Evolutionary conservation across 2,329 filamentous ascomycete genomes (phyloP), one percentile per base, ranked within the genome.

Genomic region (Nannizziopsis arthrosporioides): DNA sequence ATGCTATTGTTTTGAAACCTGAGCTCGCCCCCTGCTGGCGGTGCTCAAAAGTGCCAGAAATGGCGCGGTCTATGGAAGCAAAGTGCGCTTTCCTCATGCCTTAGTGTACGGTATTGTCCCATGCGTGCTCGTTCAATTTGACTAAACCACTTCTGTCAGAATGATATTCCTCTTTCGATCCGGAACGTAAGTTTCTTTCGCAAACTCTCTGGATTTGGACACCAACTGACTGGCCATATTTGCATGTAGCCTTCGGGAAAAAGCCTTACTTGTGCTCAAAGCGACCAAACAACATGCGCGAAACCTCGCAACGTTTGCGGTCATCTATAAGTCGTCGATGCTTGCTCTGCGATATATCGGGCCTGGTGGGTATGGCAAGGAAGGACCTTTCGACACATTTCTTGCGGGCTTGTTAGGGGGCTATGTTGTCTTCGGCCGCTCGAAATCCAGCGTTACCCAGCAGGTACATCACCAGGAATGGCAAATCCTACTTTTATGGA

Each of bases 161-260:
- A 98, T 98, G 90, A 87, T 95, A 56, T 84, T 96, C 58, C 79
- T 98, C 57, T 98, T 98, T 73, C 85, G 92, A 57, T 87, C 84
- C 8, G 92, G 90, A 70, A 84, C 84, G 76, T 86, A 76, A 60
- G 78, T 19, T 40, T 22, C 15, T 5, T 12, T 34, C 2, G 18
- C 15, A 37, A 42, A 52, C 12, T 38, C 49, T 50, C 47, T 12
- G 15, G 46, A 53, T 27, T 36, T 42, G 40, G 15, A 34, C 4
- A 50, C 54, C 44, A 44, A 39, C 44, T 46, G 17, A 42, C n/a
- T 38, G 36, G 39, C 46, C 42, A 22, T 49, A 49, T 42, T 30
- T 27, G 8, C 22, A 39, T 53, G 32, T 54, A 78, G 71, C 43
- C 66, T 94, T 59, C 81, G 80, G 48, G 79, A 94, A 64, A 96